Percentiles rank a stretch among this genome's conserved stretches.
These are phyloP conservation scores for Lactarius trivialis DNA, from an alignment of 768 basidiomycete species.

Conservation along the genomic window DNA sequence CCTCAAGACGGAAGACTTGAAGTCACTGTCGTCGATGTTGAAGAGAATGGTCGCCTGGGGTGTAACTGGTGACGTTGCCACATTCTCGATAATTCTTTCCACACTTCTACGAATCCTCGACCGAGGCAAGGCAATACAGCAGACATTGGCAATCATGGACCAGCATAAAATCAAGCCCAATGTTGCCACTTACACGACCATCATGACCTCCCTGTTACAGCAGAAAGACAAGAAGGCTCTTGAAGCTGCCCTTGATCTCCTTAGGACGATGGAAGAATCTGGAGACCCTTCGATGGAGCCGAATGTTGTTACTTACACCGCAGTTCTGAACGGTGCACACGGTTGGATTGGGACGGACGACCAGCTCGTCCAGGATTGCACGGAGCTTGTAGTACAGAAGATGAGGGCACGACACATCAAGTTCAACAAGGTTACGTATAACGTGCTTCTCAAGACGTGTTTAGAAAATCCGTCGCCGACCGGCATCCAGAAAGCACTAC, in stretches of 20 bases:
- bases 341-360: slow-evolving; percentile 47
- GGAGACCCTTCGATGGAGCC: slow-evolving; percentile 38
- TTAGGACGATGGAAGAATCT: slow-evolving; percentile 68
- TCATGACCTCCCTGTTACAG: slow-evolving; percentile 70
- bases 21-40: slow-evolving; percentile 51
- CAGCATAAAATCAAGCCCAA: slow-evolving; percentile 69
- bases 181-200: slow-evolving; percentile 67
- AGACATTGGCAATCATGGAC: slow-evolving; percentile 68
- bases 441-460: slow-evolving; percentile 67
- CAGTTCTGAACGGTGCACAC: slow-evolving; percentile 67
- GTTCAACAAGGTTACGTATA: slow-evolving; percentile 62
- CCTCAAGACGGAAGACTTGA: slow-evolving; percentile 55
- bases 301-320: slow-evolving; percentile 80
- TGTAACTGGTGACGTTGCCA: slow-evolving; percentile 71
- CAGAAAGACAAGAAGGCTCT: slow-evolving; percentile 49
- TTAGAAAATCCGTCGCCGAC: slow-evolving; percentile 45
- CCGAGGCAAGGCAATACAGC: slow-evolving; percentile 55
- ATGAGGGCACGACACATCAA: slow-evolving; percentile 53
- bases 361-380: slow-evolving; percentile 40
- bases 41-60: slow-evolving; percentile 47
- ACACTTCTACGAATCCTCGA: slow-evolving; percentile 60
- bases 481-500: slow-evolving; percentile 49
- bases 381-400: slow-evolving; percentile 43
- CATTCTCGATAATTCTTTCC: slow-evolving; percentile 80
- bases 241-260: slow-evolving; percentile 56